These are phyloP conservation scores for Paramecium sexaurelia DNA, from an alignment of 73 alveolate genomes.

Conservation along the genomic window DNA sequence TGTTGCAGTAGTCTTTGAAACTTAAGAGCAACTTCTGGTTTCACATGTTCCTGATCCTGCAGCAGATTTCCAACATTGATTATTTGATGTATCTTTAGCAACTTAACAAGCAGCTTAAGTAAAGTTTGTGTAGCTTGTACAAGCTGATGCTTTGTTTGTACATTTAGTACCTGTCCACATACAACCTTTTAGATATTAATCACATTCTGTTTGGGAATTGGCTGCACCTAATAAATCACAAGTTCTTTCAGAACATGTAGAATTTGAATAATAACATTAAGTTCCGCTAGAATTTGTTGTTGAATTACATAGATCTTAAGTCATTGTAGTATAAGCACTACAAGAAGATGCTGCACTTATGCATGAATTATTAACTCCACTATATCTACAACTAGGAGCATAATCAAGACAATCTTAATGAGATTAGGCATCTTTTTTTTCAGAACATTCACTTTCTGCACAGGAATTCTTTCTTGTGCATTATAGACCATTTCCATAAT, in stretches of 20 bases:
- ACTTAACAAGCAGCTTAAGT: slow-evolving; percentile 37
- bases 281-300: background rate
- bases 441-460: background rate
- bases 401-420: background rate
- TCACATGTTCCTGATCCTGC: slow-evolving; percentile 4
- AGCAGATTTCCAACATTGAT: slow-evolving; percentile 7
- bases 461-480: slow-evolving; percentile 4
- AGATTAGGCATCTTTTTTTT: background rate
- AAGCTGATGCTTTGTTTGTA: background rate
- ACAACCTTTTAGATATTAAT: background rate
- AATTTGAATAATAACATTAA: background rate
- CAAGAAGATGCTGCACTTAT: background rate
- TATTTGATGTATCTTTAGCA: background rate
- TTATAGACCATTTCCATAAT: background rate
- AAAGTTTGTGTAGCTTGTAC: background rate
- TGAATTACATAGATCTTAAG: background rate
- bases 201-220: background rate
- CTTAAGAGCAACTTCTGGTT: background rate
- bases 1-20: background rate
- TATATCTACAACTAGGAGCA: slow-evolving; percentile 1
- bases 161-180: slow-evolving; percentile 41
- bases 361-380: background rate
- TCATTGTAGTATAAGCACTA: background rate
- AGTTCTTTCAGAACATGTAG: background rate
- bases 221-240: background rate